phyloP scores from a whole-genome alignment of 371 early-diverging fungal genomes.

The Apophysomyces elegans region DNA sequence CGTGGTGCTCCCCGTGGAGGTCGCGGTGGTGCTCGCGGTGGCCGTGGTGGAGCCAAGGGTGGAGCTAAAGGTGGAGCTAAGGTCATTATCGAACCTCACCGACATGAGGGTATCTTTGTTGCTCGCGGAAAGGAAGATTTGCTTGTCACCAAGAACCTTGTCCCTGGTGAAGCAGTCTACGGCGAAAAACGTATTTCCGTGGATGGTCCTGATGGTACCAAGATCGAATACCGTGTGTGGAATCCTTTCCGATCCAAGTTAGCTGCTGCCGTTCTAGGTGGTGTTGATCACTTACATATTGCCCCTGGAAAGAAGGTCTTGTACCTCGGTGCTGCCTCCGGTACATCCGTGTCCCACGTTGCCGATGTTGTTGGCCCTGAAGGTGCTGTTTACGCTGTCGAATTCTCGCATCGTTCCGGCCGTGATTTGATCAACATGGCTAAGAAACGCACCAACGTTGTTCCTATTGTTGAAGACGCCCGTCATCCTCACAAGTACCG shows the following conservation, averaged over 20 bases:
- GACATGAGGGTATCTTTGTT: constrained; percentile 97
- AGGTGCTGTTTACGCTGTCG: constrained; percentile 99
- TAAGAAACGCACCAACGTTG: constrained; percentile 99
- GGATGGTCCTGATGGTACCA: constrained; percentile 93
- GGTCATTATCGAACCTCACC: constrained; percentile 97
- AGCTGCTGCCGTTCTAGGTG: constrained; percentile 99
- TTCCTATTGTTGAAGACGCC: constrained; percentile 99
- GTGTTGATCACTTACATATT: constrained; percentile 97
- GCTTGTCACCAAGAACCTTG: constrained; percentile 98
- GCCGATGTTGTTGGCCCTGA: constrained; percentile 99
- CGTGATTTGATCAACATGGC: constrained; percentile 99
- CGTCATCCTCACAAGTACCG: constrained; percentile 99
- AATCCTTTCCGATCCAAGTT: constrained; percentile 99
- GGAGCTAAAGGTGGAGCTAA: constrained; percentile 90
- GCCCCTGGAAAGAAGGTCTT: constrained; percentile 98
- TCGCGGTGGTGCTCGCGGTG: constrained; percentile 52
- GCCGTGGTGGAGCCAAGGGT: constrained; percentile 58
- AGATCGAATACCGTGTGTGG: constrained; percentile 99
- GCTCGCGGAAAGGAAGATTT: constrained; percentile 99
- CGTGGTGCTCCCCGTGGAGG: constrained; percentile 56
- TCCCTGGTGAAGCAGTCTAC: constrained; percentile 98
- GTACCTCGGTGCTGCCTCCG: constrained; percentile 99
- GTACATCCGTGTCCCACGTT: constrained; percentile 99
- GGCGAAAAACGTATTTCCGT: constrained; percentile 99
- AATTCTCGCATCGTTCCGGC: constrained; percentile 99